Evolutionary conservation across 1,139 yeast genomes (phyloP).

Genomic region (Yamadazyma jaroonii): DNA sequence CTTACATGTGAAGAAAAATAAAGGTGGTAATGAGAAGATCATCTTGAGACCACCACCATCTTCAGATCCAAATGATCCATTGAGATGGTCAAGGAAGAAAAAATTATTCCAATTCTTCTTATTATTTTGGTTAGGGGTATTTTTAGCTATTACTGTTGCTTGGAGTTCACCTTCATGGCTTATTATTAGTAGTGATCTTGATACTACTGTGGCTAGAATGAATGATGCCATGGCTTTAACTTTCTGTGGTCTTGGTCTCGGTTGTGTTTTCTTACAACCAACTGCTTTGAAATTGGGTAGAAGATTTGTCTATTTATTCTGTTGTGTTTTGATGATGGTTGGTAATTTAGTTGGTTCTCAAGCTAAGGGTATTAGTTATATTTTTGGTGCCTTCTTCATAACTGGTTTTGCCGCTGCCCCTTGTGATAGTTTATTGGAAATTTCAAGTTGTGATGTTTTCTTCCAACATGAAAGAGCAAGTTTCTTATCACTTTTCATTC

Average conservation of each 20-base stretch:
- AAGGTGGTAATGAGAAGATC: conserved; percentile 15
- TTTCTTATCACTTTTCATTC: conserved; percentile 34
- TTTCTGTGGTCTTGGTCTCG: conserved; percentile 37
- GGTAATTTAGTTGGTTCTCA: conserved; percentile 35
- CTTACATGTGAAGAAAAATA: conserved; percentile 30
- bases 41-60: conserved; percentile 41
- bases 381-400: conserved; percentile 32
- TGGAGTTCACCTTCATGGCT: conserved; percentile 43
- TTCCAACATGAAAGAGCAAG: conserved; percentile 48
- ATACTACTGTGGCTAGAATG: conserved; percentile 25
- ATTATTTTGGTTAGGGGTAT: conserved; percentile 36
- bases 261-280: conserved; percentile 39
- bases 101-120: conserved; percentile 32
- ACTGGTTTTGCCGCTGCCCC: conserved; percentile 50
- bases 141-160: conserved; percentile 40
- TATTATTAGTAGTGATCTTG: conserved; percentile 29
- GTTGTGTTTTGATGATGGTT: conserved; percentile 31
- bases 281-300: conserved; percentile 42
- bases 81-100: conserved; percentile 34
- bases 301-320: conserved; percentile 35
- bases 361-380: conserved; percentile 22
- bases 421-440: conserved; percentile 47
- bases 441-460: conserved; percentile 46
- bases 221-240: conserved; percentile 32
- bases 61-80: conserved; percentile 36